Percentiles rank a stretch among this genome's conserved stretches.
Conservation (phyloP, 805 yeast genomes). For the Ogataea angusta region DNA sequence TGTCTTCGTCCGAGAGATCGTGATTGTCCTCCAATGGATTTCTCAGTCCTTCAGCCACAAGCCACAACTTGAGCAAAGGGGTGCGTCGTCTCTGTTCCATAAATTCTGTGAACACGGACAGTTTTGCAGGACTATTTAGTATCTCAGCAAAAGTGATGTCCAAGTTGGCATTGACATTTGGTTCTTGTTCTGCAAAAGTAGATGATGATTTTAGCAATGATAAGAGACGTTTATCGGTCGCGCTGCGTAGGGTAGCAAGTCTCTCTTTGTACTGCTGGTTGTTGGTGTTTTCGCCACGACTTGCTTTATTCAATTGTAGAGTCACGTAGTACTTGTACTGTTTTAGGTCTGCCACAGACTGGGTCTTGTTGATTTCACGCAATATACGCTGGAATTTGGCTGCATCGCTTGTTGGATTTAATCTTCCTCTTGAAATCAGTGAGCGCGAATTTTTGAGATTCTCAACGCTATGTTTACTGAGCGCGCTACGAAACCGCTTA, state of each 20-base stretch:
- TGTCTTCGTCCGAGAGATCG: slow-evolving; percentile 26
- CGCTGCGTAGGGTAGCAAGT: slow-evolving; percentile 18
- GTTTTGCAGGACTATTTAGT: slow-evolving; percentile 45
- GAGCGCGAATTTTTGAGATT: slow-evolving; percentile 12
- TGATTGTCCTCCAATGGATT: slow-evolving; percentile 64
- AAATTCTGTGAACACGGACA: slow-evolving; percentile 50
- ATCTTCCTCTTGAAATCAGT: slow-evolving; percentile 29
- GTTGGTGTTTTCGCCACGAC: slow-evolving; percentile 29
- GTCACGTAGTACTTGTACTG: slow-evolving; percentile 47
- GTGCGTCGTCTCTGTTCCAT: slow-evolving; percentile 50
- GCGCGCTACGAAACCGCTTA: slow-evolving; percentile 61
- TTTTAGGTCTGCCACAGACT: slow-evolving; percentile 42
- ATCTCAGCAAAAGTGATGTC: slow-evolving; percentile 41
- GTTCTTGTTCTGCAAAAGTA: slow-evolving; percentile 1
- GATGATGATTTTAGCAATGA: slow-evolving; percentile 9
- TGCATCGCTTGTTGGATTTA: slow-evolving; percentile 40
- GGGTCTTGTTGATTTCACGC: slow-evolving; percentile 32
- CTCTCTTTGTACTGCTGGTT: slow-evolving; percentile 18
- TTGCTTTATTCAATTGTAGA: slow-evolving; percentile 43
- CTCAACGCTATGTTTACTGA: slow-evolving; percentile 57
- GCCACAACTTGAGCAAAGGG: slow-evolving; percentile 58
- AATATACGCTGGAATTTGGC: slow-evolving; percentile 41
- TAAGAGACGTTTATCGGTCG: slow-evolving; percentile 21
- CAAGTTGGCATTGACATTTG: slow-evolving; percentile 12
- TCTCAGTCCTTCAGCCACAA: slow-evolving; percentile 60